Base-by-base conservation (phyloP, 192 early-diverging fungal species). In the Coemansia sp. region DNA sequence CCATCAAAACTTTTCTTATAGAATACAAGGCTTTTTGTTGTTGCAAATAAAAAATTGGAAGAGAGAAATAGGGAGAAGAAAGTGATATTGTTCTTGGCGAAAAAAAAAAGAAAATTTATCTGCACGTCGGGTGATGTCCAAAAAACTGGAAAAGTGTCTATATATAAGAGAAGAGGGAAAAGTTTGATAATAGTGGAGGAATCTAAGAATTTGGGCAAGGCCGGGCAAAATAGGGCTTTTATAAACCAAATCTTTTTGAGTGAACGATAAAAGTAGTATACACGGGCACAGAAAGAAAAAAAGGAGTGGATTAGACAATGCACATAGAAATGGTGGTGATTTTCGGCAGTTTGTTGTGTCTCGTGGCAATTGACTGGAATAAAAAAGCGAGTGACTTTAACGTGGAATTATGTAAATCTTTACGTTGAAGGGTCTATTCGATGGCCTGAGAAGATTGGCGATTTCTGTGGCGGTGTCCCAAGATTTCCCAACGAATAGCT, bases 321-420 rank as follows among this genome's bases (percentile, higher is more conserved):
- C 46, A 48, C 7, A 28, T 7, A 31, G 6, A 23, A 28, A 28
- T 26, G 23, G 3, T 14, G 46, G 28, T 48, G 46, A 48, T 48
- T 48, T 48, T 48, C 46, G 46, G 46, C 46, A 48, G 40, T 42
- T 18, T 3, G 46, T 10, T 48, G 46, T 48, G 46, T 23, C 46
- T 48, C 19, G 26, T 19, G 46, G 11, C 12, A 5, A 3, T 46
- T 19, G 44, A 46, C 44, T 46, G 44, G 44, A 42, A 42, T 16
- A 42, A 39, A 39, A 39, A 39, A n/a, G 40, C 40, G 40, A 42
- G 40, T n/a, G 40, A 42, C 40, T 18, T 18, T 42, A 16, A 42
- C 33, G 33, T 35, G 33, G 33, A 35, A 35, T 35, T 35, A 35
- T 35, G 33, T 35, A 35, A 35, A 35, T 35, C 33, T 10, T 6